Evolutionary conservation across 2,329 filamentous ascomycete genomes (phyloP).

Genomic region (Colletotrichum incanum): DNA sequence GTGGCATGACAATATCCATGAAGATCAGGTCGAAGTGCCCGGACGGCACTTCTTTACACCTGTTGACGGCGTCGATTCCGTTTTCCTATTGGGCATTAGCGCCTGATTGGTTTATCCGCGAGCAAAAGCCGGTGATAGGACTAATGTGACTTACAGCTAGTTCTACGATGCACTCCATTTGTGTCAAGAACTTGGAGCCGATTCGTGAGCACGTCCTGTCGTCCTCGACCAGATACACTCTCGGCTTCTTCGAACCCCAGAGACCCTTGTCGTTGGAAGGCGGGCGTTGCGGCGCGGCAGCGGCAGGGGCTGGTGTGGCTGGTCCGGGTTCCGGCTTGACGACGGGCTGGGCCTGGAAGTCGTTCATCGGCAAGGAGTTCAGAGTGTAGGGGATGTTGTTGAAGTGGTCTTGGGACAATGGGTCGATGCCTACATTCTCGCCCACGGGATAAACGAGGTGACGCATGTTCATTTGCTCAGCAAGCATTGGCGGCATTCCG

Average conservation of each 20-base stretch:
- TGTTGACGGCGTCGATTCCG: conserved; percentile 91
- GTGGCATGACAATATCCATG: conserved; percentile 98
- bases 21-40: conserved; percentile 78
- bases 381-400: conserved; percentile 92
- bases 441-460: conserved; percentile 92
- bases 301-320: conserved; percentile 39
- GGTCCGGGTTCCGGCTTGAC: conserved; percentile 42
- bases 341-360: conserved; percentile 55
- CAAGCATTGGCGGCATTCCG: conserved; percentile 58
- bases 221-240: conserved; percentile 92
- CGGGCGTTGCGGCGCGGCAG: conserved; percentile 48
- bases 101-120: background rate
- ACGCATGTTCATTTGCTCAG: conserved; percentile 71
- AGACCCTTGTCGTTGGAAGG: conserved; percentile 59
- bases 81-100: conserved; percentile 64
- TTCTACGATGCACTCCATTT: conserved; percentile 78
- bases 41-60: conserved; percentile 71
- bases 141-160: conserved; percentile 69
- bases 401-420: conserved; percentile 94
- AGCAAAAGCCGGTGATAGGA: background rate
- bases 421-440: conserved; percentile 92
- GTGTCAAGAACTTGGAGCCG: conserved; percentile 76
- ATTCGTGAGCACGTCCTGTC: conserved; percentile 78
- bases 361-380: conserved; percentile 68
- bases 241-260: conserved; percentile 77